Base-by-base conservation (phyloP, 148 eudicot species). In the Cornus controversa region DNA sequence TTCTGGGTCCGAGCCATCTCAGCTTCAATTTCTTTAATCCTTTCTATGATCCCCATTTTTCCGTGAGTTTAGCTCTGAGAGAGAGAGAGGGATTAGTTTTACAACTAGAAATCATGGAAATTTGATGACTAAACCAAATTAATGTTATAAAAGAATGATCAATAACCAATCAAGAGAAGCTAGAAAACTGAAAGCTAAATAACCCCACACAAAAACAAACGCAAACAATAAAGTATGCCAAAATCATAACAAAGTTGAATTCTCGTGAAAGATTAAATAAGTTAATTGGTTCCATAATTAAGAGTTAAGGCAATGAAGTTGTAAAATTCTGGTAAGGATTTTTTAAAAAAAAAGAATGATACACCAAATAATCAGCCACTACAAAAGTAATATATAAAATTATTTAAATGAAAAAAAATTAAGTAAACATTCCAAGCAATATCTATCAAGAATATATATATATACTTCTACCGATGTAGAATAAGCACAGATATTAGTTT, bases 1-100 rank as follows among this genome's bases (percentile, higher is more conserved):
- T 96, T 96, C 88, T 96, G 99, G 4, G 99, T 96, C 73, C 99
- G 91, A 68, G 99, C 99, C 99, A 96, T 96, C 86, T 96, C 99
- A 71, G 97, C 94, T 84, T 96, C 99, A 60, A 96, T 96, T 80
- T 96, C 99, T 70, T 96, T 96, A 64, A 96, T 96, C 91, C 74
- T 93, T 84, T 96, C 99, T 37, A 93, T 84, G 83, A 96, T 96
- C 86, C 99, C 99, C 99, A 96, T 96, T 27, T 81, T 79, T 78
- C 70, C 83, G 73, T 60, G 67, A 67, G 31, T 81, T 79, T 75
- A 84, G 74, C 82, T 76, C 28, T 31, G 73, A 79, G 18, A 77
- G 63, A 66, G 36, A 45, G 57, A 69, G 20, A 72, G 67, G 69
- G 16, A 60, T 40, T 4, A 78, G 63, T 31, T 71, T 42, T n/a